Base-by-base conservation (phyloP, 768 basidiomycete species). In the Agrocybe chaxingu region DNA sequence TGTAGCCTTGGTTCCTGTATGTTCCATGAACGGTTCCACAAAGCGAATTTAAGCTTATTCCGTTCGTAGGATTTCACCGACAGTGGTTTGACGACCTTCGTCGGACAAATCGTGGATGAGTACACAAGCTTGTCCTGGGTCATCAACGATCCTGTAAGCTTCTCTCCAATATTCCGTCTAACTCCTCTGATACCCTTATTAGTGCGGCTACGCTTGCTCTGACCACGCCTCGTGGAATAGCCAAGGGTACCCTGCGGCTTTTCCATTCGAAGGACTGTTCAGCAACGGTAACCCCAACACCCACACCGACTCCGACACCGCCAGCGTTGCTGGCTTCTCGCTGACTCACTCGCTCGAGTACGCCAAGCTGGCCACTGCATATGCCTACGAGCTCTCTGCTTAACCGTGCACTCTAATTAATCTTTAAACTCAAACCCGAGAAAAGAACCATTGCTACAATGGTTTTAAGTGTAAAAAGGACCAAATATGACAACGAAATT, bases 311-410 rank as follows among this genome's bases (percentile, higher is more conserved):
- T 59, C 57, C 38, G 72, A 72, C 43, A 73, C 70, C 24, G 70
- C 73, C 34, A 57, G 53, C 31, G 57, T 67, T 37, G 58, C 58
- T 3, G 73, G 70, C 34, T 73, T 74, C 58, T 70, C 68, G 38
- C 76, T 70, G 60, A 63, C 59, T 4, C 75, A 78, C 60, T 66
- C 74, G 58, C 54, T 78, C 51, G 78, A 84, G 66, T 84, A 82
- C 64, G 75, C 80, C 16, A 83, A 83, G 66, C 59, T 84, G 42
- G 77, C 74, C n/a, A 70, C 78, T 37, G 80, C 76, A 1, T 80
- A 75, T 57, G 79, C 78, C 1, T 70, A 80, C 52, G 81, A 83
- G 58, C 69, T 83, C 11, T 70, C 34, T 19, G 48, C 48, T 48
- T 59, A 44, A 52, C 24, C 24, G 1, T 24, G 24, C 24, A 24